phyloP scores from a whole-genome alignment of 176 grass and related monocot species.

The Carex littledalei region DNA sequence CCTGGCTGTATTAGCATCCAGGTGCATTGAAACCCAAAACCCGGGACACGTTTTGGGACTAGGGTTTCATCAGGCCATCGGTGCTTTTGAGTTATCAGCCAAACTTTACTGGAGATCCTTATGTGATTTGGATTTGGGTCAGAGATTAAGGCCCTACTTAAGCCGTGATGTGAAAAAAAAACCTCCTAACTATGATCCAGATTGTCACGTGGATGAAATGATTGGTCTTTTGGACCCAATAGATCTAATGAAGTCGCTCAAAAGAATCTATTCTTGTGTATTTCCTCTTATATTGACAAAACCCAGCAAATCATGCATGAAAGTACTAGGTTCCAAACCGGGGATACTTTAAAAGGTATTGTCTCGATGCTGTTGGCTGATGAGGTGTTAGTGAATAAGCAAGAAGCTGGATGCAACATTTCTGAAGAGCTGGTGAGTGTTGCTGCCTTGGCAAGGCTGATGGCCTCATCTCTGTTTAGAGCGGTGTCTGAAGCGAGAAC shows the following conservation, averaged over 20 bases:
- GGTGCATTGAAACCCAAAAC: too few relatives aligned
- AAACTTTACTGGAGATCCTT: too few relatives aligned
- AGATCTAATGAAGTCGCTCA: not conserved
- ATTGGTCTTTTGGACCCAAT: not conserved
- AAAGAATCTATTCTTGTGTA: not conserved
- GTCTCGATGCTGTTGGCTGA: too few relatives aligned
- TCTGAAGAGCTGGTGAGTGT: not conserved
- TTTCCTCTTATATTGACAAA: constrained; percentile 9
- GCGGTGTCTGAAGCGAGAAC: not conserved
- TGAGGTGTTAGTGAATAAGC: too few relatives aligned
- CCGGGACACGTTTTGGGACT: too few relatives aligned
- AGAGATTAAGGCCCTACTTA: too few relatives aligned
- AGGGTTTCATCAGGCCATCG: too few relatives aligned
- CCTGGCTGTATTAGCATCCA: too few relatives aligned
- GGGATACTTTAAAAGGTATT: constrained; percentile 1
- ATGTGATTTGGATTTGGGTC: too few relatives aligned
- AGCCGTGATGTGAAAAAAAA: too few relatives aligned
- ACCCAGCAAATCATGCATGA: not conserved
- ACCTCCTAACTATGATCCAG: too few relatives aligned
- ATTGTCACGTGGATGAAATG: not conserved
- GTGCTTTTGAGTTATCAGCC: too few relatives aligned
- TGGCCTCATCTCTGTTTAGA: constrained; percentile 7
- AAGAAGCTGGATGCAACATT: not conserved
- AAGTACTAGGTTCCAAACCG: not conserved
- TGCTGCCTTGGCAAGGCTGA: constrained; percentile 6